A percentile compares a stretch with the other conserved stretches of the same genome.
phyloP scores from a whole-genome alignment of 257 asterid genomes.

The Solanum clarkiae region DNA sequence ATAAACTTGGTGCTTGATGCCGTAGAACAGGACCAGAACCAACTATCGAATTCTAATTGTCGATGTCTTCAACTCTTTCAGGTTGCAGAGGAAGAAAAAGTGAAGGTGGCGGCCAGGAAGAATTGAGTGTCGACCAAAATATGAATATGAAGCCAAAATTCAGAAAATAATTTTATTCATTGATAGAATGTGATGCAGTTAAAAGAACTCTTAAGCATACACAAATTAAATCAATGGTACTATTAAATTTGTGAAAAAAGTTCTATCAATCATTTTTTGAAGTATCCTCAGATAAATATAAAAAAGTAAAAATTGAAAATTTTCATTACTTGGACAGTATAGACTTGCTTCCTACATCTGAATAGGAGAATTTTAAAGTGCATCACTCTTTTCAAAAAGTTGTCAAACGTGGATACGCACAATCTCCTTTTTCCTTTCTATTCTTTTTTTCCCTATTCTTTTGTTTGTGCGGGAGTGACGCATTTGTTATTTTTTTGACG shows the following conservation, averaged over 20 bases:
- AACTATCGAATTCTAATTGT: constrained; percentile 49
- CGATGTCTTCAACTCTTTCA: constrained; percentile 68
- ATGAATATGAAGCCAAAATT: neutral
- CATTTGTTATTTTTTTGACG: neutral
- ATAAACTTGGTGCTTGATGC: constrained; percentile 65
- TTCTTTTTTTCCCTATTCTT: neutral
- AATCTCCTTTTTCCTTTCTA: neutral
- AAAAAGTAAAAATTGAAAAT: neutral
- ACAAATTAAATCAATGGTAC: neutral
- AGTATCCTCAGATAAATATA: neutral
- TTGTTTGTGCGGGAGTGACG: neutral
- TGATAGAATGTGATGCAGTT: neutral
- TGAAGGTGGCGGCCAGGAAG: constrained; percentile 98
- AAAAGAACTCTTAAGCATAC: neutral
- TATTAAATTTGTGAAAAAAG: neutral
- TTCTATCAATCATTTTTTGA: neutral
- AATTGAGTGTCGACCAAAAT: constrained; percentile 67
- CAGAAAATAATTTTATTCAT: neutral
- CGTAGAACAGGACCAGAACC: constrained; percentile 86
- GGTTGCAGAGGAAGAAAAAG: constrained; percentile 64
- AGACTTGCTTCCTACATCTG: neutral
- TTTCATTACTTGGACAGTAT: neutral
- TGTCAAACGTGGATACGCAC: neutral
- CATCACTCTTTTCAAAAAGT: neutral
- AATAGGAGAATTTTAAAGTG: neutral